Evolutionary conservation across 768 basidiomycete genomes (phyloP).

Genomic region (Neoboletus magnificus): DNA sequence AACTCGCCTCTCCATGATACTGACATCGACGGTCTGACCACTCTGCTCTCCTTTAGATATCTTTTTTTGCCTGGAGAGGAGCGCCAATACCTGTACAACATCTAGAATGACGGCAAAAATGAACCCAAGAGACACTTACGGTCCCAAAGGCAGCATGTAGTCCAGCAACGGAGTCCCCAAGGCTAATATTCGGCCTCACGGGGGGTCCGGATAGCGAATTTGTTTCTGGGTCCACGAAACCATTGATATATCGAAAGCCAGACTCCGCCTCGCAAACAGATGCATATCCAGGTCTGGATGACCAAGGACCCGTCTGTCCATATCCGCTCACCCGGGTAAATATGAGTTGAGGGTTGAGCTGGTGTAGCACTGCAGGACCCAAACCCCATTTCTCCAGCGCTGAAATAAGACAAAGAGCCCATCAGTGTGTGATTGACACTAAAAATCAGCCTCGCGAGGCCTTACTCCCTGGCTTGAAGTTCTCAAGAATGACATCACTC

Average conservation of each 20-base stretch:
- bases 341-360: slow-evolving; percentile 83
- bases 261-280: slow-evolving; percentile 76
- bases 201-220: slow-evolving; percentile 58
- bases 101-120: neutral
- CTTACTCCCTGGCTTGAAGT: slow-evolving; percentile 74
- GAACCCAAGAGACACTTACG: slow-evolving; percentile 33
- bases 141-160: slow-evolving; percentile 74
- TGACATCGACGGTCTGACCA: slow-evolving; percentile 67
- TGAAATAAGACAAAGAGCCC: slow-evolving; percentile 22
- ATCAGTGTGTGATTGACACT: neutral
- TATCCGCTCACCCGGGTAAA: slow-evolving; percentile 85
- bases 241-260: slow-evolving; percentile 72
- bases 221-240: slow-evolving; percentile 52
- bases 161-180: slow-evolving; percentile 71
- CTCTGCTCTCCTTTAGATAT: slow-evolving; percentile 25
- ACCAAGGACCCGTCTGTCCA: slow-evolving; percentile 74
- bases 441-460: neutral
- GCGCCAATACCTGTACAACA: slow-evolving; percentile 50
- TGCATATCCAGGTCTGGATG: slow-evolving; percentile 65
- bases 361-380: slow-evolving; percentile 54
- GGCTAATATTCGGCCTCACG: slow-evolving; percentile 66
- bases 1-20: slow-evolving; percentile 64
- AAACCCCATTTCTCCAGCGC: slow-evolving; percentile 70
- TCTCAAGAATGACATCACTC: slow-evolving; percentile 67
- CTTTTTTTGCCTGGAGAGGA: slow-evolving; percentile 46